A percentile compares a stretch with the other conserved stretches of the same genome.
Conservation (phyloP, 352 stramenopile genomes). For the Phytophthora cryptogea region DNA sequence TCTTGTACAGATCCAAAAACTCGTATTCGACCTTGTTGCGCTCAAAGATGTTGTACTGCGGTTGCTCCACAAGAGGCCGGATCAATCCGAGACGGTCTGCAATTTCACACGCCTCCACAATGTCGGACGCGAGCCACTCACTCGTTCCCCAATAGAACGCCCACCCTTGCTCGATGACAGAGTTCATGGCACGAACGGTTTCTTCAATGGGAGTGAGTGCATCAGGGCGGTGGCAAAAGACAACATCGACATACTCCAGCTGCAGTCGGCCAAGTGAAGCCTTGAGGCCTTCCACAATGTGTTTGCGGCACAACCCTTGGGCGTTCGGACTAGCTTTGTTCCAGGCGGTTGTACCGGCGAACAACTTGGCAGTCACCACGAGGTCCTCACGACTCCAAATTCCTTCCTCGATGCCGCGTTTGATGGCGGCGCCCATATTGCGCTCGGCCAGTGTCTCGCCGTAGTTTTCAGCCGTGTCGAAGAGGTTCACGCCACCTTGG, state of each 20-base stretch:
- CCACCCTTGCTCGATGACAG: conserved; percentile 55
- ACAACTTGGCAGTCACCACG: conserved; percentile 61
- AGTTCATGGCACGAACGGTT: conserved; percentile 62
- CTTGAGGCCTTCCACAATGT: conserved; percentile 51
- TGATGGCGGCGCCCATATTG: conserved; percentile 44
- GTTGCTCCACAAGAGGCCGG: conserved; percentile 52
- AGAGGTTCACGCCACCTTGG: conserved; percentile 50
- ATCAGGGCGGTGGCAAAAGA: conserved; percentile 62
- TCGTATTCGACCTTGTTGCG: conserved; percentile 9
- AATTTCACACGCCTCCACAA: conserved; percentile 49
- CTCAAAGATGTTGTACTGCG: conserved; percentile 58
- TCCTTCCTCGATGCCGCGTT: conserved; percentile 39
- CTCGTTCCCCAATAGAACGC: conserved; percentile 57
- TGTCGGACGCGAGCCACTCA: conserved; percentile 60
- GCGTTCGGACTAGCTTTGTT: conserved; percentile 21
- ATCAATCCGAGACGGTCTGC: conserved; percentile 42
- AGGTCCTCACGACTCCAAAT: conserved; percentile 50
- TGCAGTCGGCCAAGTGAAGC: conserved; percentile 42
- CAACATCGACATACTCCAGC: conserved; percentile 51
- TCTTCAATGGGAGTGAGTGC: conserved; percentile 59
- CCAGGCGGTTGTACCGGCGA: conserved; percentile 31
- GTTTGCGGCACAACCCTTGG: conserved; percentile 34
- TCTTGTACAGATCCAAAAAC: conserved; percentile 13
- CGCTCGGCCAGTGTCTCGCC: conserved; percentile 15
- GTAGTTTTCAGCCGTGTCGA: conserved; percentile 40